Evolutionary conservation across 2,329 filamentous ascomycete species (phyloP).

Genomic region (Chaetomiaceae sp.): DNA sequence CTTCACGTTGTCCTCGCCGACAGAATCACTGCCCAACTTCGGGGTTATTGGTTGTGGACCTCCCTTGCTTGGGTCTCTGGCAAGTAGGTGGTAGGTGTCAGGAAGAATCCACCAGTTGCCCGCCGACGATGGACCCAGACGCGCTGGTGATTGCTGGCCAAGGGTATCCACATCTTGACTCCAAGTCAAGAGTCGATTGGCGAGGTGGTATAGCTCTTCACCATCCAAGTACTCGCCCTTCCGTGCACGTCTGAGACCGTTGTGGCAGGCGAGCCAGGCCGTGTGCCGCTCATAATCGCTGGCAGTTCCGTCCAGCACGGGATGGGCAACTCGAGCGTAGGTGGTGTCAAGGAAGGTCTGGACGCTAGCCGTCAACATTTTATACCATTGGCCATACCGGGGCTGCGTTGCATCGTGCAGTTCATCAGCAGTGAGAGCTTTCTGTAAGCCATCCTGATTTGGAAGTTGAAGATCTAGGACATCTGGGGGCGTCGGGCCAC

Average conservation of each 20-base stretch:
- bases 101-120: slow-evolving; percentile 4
- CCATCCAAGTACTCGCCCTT: neutral
- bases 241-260: neutral
- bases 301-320: neutral
- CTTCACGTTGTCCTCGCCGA: neutral
- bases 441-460: neutral
- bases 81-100: neutral
- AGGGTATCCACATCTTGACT: too few species aligned
- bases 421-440: neutral
- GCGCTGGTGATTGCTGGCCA: neutral
- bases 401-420: neutral
- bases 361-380: too few species aligned
- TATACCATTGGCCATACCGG: too few species aligned
- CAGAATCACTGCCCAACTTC: too few species aligned
- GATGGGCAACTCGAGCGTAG: neutral
- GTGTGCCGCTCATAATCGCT: neutral
- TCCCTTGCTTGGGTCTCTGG: neutral
- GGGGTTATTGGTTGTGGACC: neutral
- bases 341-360: neutral
- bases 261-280: neutral
- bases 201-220: neutral
- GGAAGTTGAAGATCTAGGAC: neutral
- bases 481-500: too few species aligned
- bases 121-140: neutral
- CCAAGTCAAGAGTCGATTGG: slow-evolving; percentile 1